Evolutionary conservation across 2,329 filamentous ascomycete genomes (phyloP).

Genomic region (Stagonosporopsis rhizophila): DNA sequence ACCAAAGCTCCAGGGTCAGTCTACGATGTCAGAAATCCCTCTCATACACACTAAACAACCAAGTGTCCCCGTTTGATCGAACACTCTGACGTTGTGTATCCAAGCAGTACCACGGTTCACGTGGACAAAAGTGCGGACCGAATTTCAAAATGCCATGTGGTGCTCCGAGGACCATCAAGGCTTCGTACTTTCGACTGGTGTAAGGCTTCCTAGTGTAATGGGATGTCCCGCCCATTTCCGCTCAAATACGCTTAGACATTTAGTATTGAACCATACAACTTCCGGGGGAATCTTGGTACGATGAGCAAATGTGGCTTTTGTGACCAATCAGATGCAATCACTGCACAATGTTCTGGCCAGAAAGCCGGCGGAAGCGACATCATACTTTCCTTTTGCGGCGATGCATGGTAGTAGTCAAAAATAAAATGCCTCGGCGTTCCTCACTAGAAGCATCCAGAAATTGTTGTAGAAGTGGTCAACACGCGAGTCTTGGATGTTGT

Average conservation of each 20-base stretch:
- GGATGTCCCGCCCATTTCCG: background rate
- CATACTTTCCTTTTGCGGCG: conserved; percentile 12
- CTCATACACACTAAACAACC: background rate
- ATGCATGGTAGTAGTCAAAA: background rate
- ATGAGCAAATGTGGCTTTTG: conserved; percentile 1
- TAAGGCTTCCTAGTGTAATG: background rate
- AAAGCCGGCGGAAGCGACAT: conserved; percentile 1
- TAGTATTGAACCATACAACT: background rate
- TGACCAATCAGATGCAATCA: conserved; percentile 7
- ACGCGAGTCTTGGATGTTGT: conserved; percentile 10
- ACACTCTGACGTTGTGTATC: background rate
- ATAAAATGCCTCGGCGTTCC: background rate
- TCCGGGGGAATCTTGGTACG: conserved; percentile 3
- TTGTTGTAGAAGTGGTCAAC: background rate
- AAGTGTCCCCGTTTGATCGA: background rate
- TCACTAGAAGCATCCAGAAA: background rate
- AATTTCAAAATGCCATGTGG: background rate
- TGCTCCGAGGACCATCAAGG: background rate
- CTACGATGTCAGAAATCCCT: background rate
- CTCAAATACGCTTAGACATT: background rate
- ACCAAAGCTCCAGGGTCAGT: background rate
- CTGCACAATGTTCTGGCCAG: background rate
- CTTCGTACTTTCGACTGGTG: background rate
- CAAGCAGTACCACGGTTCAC: background rate
- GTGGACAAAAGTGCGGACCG: background rate